Base-by-base conservation (phyloP, 2,329 filamentous ascomycete species). In the Colletotrichum navitas region DNA sequence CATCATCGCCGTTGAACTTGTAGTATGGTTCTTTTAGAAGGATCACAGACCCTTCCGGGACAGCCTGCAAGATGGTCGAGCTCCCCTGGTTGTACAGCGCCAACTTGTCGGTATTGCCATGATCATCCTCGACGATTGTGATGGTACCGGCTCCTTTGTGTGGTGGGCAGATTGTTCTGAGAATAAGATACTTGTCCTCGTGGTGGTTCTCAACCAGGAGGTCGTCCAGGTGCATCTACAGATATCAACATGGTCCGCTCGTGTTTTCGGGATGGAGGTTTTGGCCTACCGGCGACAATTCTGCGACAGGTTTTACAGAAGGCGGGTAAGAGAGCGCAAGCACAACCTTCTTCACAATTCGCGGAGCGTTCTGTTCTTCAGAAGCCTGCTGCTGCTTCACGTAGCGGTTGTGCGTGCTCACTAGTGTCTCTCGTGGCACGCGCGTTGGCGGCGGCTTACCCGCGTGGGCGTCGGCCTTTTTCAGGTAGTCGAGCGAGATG, bases 1-100 rank as follows among this genome's bases (percentile, higher is more conserved):
- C 79, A 29, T 74, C 66, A 3, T 75, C 62, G 24, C 77, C 78
- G 45, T 79, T 78, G 63, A 75, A 76, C n/a, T 78, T 77, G 74
- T 81, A 81, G 45, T 80, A 82, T 1, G 81, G 81, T 63, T 82
- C 81, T 66, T 82, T 82, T 71, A 82, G 63, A 4, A 80, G 78
- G 0, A 81, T 73, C 1, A 81, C 68, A 7, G 75, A 78, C 0
- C 77, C 77, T 58, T 79, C 78, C 3, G 80, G 80, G 1, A 80
- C 75, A 2, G 76, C 76, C 1, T 78, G 79, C 8, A 81, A 62
- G n/a, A 81, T 66, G 10, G 73, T 79, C 2, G 79, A 75, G 74
- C 77, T 78, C 34, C 75, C 71, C 41, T 81, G 80, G 74, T 81
- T 82, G 76, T 82, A 82, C n/a, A 82, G 77, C 47, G 77, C 78